phyloP scores from a whole-genome alignment of 2,329 filamentous ascomycete genomes.

The Pezicula neosporulosa region DNA sequence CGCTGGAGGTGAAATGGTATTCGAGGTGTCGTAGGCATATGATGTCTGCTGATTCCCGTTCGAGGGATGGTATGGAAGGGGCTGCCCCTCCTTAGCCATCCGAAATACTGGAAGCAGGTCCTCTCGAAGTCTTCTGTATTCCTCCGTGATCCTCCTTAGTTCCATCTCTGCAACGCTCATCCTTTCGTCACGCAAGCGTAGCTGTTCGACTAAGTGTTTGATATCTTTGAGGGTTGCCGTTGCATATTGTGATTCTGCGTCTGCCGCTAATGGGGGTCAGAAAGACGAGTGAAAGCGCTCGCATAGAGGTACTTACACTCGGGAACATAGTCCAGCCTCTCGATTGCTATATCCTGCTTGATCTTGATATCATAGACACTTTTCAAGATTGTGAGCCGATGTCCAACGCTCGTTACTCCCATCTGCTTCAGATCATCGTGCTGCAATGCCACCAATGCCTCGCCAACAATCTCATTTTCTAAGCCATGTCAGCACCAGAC shows the following conservation, averaged over 20 bases:
- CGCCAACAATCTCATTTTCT: conserved; percentile 95
- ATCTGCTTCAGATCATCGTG: conserved; percentile 95
- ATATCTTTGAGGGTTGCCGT: conserved; percentile 92
- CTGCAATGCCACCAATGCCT: conserved; percentile 81
- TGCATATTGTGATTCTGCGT: conserved; percentile 80
- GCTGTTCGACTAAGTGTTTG: conserved; percentile 82
- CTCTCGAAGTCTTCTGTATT: conserved; percentile 84
- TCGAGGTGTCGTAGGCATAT: conserved; percentile 47
- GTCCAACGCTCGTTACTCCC: conserved; percentile 88
- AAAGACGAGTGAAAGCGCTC: background rate
- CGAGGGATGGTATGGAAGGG: conserved; percentile 56
- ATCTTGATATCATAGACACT: conserved; percentile 96
- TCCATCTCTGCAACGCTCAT: conserved; percentile 82
- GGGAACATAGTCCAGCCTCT: conserved; percentile 91
- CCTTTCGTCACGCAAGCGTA: conserved; percentile 85
- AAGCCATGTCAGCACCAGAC: conserved; percentile 26
- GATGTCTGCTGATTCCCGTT: conserved; percentile 23
- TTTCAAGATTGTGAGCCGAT: conserved; percentile 91
- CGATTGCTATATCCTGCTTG: conserved; percentile 85
- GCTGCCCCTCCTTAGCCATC: conserved; percentile 87
- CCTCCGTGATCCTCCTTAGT: conserved; percentile 77
- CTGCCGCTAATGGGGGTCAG: conserved; percentile 63
- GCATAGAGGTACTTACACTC: conserved; percentile 61
- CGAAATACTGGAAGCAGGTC: conserved; percentile 89
- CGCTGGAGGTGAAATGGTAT: conserved; percentile 51